These are phyloP conservation scores for Leishmania tarentolae DNA, from an alignment of 208 protist genomes.

Conservation along the genomic window DNA sequence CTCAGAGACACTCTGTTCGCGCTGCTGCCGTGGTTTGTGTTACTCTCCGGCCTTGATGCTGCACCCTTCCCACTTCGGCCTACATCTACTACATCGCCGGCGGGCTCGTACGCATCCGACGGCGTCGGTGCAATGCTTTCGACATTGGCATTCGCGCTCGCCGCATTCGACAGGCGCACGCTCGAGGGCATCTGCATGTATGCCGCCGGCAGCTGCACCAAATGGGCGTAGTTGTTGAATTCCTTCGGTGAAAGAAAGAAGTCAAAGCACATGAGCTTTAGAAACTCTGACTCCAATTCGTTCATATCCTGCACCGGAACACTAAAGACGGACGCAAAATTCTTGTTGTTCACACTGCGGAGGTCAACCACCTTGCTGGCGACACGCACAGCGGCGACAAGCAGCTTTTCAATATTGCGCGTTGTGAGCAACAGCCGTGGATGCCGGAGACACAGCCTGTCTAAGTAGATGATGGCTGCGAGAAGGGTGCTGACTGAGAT, in stretches of 20 bases:
- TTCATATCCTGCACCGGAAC: slow-evolving; percentile 74
- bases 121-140: neutral
- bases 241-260: slow-evolving; percentile 73
- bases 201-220: slow-evolving; percentile 41
- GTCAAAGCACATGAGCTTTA: slow-evolving; percentile 79
- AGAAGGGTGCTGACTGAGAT: slow-evolving; percentile 81
- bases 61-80: neutral
- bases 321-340: slow-evolving; percentile 78
- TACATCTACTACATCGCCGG: neutral
- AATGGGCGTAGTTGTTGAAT: slow-evolving; percentile 67
- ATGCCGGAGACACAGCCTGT: slow-evolving; percentile 71
- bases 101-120: neutral
- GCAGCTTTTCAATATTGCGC: slow-evolving; percentile 71
- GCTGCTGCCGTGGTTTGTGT: neutral
- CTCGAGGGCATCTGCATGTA: slow-evolving; percentile 28
- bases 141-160: slow-evolving; percentile 11
- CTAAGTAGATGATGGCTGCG: slow-evolving; percentile 77
- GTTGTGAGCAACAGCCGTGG: slow-evolving; percentile 60
- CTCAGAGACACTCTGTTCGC: neutral
- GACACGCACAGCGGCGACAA: slow-evolving; percentile 75
- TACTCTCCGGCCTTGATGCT: neutral
- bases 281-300: slow-evolving; percentile 67
- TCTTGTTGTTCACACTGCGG: slow-evolving; percentile 86
- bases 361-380: slow-evolving; percentile 87
- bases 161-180: slow-evolving; percentile 17